These are phyloP conservation scores for Chlamydomonas sp. DNA, from an alignment of 139 green algal genomes.

Conservation along the genomic window DNA sequence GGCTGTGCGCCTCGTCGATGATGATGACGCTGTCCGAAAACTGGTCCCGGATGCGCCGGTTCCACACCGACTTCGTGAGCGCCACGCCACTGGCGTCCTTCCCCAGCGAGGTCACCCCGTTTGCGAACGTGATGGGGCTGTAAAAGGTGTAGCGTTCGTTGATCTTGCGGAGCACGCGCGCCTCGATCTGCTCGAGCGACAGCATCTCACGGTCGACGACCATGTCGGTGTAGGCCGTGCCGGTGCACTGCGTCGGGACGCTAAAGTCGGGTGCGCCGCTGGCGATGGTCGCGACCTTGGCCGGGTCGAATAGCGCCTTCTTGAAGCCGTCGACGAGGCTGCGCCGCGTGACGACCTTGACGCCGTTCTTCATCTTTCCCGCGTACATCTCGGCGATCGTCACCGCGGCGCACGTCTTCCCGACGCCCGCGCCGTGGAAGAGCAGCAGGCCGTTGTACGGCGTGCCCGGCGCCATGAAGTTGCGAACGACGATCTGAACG, in stretches of 20 bases:
- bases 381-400: background rate
- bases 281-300: background rate
- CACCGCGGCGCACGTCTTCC: constrained; percentile 18
- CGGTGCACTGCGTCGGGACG: constrained; percentile 11
- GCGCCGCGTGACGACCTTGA: background rate
- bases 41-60: background rate
- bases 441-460: constrained; percentile 12
- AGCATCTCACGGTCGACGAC: background rate
- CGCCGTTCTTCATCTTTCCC: background rate
- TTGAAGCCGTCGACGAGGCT: background rate
- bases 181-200: background rate
- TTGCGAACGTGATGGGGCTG: background rate
- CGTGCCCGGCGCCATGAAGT: background rate
- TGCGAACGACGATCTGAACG: constrained; percentile 6
- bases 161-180: background rate
- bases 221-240: background rate
- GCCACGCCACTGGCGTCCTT: background rate
- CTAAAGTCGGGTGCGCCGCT: background rate
- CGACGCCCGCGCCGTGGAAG: constrained; percentile 15
- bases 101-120: background rate
- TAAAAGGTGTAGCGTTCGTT: constrained; percentile 7
- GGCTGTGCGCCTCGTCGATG: constrained; percentile 21
- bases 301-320: constrained; percentile 7
- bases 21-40: constrained; percentile 15
- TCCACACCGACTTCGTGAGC: too few species aligned